Base-by-base conservation (phyloP, 1,284 basidiomycete genomes). In the Salmacisia buchloeana region DNA sequence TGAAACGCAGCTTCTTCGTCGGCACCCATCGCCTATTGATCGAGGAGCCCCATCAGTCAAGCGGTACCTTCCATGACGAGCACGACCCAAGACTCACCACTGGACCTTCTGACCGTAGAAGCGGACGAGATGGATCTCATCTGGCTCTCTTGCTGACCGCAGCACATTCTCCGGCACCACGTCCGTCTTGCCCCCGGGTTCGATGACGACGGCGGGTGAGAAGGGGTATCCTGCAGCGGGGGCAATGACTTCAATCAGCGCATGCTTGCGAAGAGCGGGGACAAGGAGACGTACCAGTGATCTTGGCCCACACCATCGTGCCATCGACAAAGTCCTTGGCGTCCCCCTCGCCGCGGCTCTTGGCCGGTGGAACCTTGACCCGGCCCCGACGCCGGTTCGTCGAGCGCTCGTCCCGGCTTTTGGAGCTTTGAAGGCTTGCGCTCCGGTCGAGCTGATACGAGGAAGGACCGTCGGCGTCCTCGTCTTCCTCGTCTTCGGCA, bases 81-180 rank as follows among this genome's bases (percentile, higher is more conserved):
- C 81, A 73, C 12, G 87, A 81, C 82, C 83, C n/a, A n/a, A 86
- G 76, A 85, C 84, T 85, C 86, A 90, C 60, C 85, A 85, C 57
- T 81, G 80, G 39, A 15, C 1, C 81, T 71, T 60, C 83, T 83
- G 73, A 90, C 89, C 75, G 83, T 54, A 90, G 80, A 89, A 91
- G 59, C 85, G 85, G 18, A 90, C 83, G 45, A 89, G 83, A 70
- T 65, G 85, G 59, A 61, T 79, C 80, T 7, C 73, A 79, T 25
- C 82, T 81, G 12, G 68, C 80, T 31, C 49, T 15, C 27, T 27
- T 13, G 25, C 29, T 52, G 69, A 81, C 23, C 80, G 75, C 61
- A 83, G 71, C 34, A 89, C 84, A 2, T 81, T 80, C 5, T 69
- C 64, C 1, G 87, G 87, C 34, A 90, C 83, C 0, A 75, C 72